Base-by-base conservation (phyloP, 2,329 filamentous ascomycete species). In the Nemania sp. region DNA sequence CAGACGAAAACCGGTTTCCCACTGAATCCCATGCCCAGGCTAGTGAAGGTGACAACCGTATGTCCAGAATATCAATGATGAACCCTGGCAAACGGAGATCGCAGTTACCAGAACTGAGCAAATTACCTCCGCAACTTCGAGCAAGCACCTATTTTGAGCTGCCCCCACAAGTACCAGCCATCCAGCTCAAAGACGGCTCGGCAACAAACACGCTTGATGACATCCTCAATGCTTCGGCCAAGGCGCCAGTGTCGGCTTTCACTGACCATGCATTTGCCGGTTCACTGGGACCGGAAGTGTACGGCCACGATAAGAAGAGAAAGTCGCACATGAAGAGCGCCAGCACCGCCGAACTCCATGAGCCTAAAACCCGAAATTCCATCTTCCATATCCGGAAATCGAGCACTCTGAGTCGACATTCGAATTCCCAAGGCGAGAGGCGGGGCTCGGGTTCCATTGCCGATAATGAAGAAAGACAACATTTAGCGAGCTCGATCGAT, bases 61-160 rank as follows among this genome's bases (percentile, higher is more conserved):
- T 25, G 40, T 63, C 60, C 25, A 53, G 35, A n/a, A 62, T 74
- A 12, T 83, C 71, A 10, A 57, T 70, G 37, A 63, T 68, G 2
- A 72, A 74, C 21, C 50, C 67, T 1, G 74, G 76, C 20, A 78
- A 75, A 45, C 76, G 77, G 52, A 76, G 74, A 60, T 77, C 78
- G 1, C 76, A 72, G 17, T 59, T 75, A 58, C 71, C 73, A 61
- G 74, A 74, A 55, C 65, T 84, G 17, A 80, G 82, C 15, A 82
- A 83, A 51, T 74, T 97, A 13, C 92, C 94, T 2, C 86, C 94
- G 0, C 92, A 96, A 68, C 82, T 98, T 37, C 87, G 94, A 62
- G 95, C 95, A n/a, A 96, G 89, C 69, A 87, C 90, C 29, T 98
- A 91, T 76, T 98, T 98, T 70, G 93, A 98, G 59, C 69, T 86